These are phyloP conservation scores for Neurospora sp. DNA, from an alignment of 495 filamentous ascomycete genomes.

Conservation along the genomic window DNA sequence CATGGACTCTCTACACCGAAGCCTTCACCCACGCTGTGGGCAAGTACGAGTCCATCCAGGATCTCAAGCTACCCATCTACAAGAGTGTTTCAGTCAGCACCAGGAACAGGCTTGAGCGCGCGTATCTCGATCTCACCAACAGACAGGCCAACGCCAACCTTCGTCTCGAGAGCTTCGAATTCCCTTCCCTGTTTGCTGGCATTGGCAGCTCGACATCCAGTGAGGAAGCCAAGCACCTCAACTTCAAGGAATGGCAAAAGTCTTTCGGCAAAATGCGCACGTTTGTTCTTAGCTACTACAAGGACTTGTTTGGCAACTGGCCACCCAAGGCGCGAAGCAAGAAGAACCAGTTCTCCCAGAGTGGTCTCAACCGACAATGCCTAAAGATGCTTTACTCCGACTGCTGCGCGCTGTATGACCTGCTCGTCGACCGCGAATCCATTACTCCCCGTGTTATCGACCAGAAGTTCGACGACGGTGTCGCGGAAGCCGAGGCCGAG, in stretches of 20 bases:
- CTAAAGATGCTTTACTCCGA: slow-evolving; percentile 78
- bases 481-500: slow-evolving; percentile 8
- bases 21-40: slow-evolving; percentile 90
- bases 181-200: slow-evolving; percentile 83
- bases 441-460: slow-evolving; percentile 50
- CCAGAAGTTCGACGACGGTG: slow-evolving; percentile 26
- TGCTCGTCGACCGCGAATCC: slow-evolving; percentile 67
- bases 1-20: slow-evolving; percentile 73
- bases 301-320: slow-evolving; percentile 80
- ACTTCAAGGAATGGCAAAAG: slow-evolving; percentile 75
- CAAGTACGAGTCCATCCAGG: slow-evolving; percentile 66
- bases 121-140: slow-evolving; percentile 64
- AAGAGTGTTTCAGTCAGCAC: slow-evolving; percentile 59
- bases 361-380: slow-evolving; percentile 75
- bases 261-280: slow-evolving; percentile 65
- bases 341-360: slow-evolving; percentile 81
- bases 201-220: slow-evolving; percentile 68
- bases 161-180: slow-evolving; percentile 73
- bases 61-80: slow-evolving; percentile 58
- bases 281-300: slow-evolving; percentile 68
- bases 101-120: slow-evolving; percentile 67
- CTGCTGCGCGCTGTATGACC: slow-evolving; percentile 76
- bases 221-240: slow-evolving; percentile 60
- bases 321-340: slow-evolving; percentile 85
- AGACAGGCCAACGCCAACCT: slow-evolving; percentile 56